Percentiles rank a stretch among this genome's conserved stretches.
Evolutionary conservation across 1,139 yeast genomes (phyloP).

Genomic region (Saccharomyces pastorianus): DNA sequence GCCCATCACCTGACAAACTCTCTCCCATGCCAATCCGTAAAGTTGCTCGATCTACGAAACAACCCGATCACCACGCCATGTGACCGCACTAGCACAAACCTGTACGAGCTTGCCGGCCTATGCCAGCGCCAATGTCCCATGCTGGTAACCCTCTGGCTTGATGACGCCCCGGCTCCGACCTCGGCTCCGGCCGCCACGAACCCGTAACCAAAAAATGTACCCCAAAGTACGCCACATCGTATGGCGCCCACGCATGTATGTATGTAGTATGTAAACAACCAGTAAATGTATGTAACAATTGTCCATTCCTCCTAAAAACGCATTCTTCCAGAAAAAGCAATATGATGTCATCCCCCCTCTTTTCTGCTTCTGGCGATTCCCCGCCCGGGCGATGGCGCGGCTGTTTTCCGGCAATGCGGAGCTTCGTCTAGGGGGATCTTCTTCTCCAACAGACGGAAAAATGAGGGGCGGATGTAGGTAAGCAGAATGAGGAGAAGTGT

Average conservation of each 20-base stretch:
- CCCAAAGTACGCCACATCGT: no score
- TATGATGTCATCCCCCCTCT: not conserved
- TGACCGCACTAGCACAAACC: not conserved
- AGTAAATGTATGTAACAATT: not conserved
- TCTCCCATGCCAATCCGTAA: constrained; percentile 1
- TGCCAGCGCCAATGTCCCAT: not conserved
- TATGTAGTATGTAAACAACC: not conserved
- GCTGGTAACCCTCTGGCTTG: not conserved
- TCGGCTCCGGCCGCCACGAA: not conserved
- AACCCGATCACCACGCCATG: constrained; percentile 3
- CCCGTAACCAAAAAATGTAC: not conserved
- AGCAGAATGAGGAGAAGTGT: not conserved
- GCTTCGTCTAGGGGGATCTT: not conserved
- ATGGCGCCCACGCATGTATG: no score
- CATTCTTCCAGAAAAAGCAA: not conserved
- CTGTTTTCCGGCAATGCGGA: not conserved
- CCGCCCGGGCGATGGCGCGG: not conserved
- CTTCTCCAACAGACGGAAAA: not conserved
- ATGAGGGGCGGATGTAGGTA: not conserved
- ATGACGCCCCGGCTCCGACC: not conserved
- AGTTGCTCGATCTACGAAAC: not conserved
- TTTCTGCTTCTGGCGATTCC: not conserved
- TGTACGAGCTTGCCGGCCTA: not conserved
- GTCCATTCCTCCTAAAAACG: not conserved
- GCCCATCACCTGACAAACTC: constrained; percentile 2